Evolutionary conservation across 2,329 filamentous ascomycete genomes (phyloP).

Genomic region (Aspergillus tamarii): DNA sequence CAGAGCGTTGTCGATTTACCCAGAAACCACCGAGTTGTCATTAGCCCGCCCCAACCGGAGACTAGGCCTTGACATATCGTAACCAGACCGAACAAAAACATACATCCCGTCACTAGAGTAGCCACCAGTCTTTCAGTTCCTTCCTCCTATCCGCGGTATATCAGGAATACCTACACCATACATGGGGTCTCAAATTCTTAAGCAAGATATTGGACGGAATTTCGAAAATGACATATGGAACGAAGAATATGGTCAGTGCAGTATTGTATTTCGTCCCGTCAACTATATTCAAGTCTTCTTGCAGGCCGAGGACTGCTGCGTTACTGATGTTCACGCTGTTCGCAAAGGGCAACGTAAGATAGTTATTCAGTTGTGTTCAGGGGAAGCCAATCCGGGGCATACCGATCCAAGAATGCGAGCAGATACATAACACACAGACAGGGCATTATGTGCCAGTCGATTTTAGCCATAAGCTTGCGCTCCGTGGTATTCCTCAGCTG

Average conservation of each 20-base stretch:
- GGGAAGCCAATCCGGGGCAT: constrained; percentile 14
- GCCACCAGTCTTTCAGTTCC: neutral
- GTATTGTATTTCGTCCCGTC: constrained; percentile 68
- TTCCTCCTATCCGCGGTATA: neutral
- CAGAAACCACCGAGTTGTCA: constrained; percentile 83
- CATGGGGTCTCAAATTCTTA: constrained; percentile 67
- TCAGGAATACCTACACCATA: constrained; percentile 58
- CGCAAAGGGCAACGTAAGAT: neutral
- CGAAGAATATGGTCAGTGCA: constrained; percentile 78
- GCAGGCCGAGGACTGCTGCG: constrained; percentile 69
- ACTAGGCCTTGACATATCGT: constrained; percentile 78
- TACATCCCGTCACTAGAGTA: constrained; percentile 68
- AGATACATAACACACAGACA: constrained; percentile 74
- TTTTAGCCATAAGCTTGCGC: constrained; percentile 66
- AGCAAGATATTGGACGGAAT: constrained; percentile 75
- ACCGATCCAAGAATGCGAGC: constrained; percentile 66
- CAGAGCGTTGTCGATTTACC: constrained; percentile 38
- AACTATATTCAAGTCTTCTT: constrained; percentile 62
- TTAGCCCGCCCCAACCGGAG: constrained; percentile 73
- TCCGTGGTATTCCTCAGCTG: constrained; percentile 52
- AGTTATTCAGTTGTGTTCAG: neutral
- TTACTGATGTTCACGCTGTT: constrained; percentile 76
- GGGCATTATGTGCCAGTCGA: constrained; percentile 73
- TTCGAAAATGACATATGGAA: constrained; percentile 69
- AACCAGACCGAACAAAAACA: constrained; percentile 79